These are phyloP conservation scores for Penicillium nucicola DNA, from an alignment of 495 filamentous ascomycete species.

Conservation along the genomic window DNA sequence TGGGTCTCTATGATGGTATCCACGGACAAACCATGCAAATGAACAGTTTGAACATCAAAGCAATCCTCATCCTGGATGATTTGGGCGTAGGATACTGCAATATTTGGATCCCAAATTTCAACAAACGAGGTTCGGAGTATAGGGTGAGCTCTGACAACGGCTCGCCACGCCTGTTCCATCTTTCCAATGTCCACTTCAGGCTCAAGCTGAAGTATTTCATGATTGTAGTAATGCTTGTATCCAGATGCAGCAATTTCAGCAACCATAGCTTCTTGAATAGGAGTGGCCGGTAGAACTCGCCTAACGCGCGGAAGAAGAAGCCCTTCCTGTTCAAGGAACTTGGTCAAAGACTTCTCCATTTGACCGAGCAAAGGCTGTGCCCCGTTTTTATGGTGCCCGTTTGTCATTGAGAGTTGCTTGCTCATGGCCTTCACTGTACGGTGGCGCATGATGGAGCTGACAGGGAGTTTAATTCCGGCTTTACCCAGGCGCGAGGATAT, in stretches of 20 bases:
- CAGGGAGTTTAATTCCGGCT: slow-evolving; percentile 53
- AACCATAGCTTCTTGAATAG: slow-evolving; percentile 82
- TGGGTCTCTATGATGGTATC: slow-evolving; percentile 21
- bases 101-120: slow-evolving; percentile 54
- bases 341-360: slow-evolving; percentile 30
- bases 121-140: slow-evolving; percentile 72
- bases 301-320: slow-evolving; percentile 37
- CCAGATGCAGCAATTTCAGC: slow-evolving; percentile 68
- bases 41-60: slow-evolving; percentile 18
- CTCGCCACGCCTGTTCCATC: slow-evolving; percentile 57
- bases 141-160: slow-evolving; percentile 53
- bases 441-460: slow-evolving; percentile 66
- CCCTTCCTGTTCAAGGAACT: slow-evolving; percentile 25
- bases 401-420: slow-evolving; percentile 11
- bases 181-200: slow-evolving; percentile 46
- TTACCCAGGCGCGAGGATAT: slow-evolving; percentile 62
- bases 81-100: slow-evolving; percentile 60
- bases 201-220: slow-evolving; percentile 63
- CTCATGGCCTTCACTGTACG: slow-evolving; percentile 59
- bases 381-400: slow-evolving; percentile 3
- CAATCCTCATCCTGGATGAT: slow-evolving; percentile 42
- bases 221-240: slow-evolving; percentile 75
- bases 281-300: slow-evolving; percentile 65
- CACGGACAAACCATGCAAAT: slow-evolving; percentile 14
- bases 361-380: slow-evolving; percentile 15